These are phyloP conservation scores for Penicillium fimorum DNA, from an alignment of 495 filamentous ascomycete genomes.

Conservation along the genomic window DNA sequence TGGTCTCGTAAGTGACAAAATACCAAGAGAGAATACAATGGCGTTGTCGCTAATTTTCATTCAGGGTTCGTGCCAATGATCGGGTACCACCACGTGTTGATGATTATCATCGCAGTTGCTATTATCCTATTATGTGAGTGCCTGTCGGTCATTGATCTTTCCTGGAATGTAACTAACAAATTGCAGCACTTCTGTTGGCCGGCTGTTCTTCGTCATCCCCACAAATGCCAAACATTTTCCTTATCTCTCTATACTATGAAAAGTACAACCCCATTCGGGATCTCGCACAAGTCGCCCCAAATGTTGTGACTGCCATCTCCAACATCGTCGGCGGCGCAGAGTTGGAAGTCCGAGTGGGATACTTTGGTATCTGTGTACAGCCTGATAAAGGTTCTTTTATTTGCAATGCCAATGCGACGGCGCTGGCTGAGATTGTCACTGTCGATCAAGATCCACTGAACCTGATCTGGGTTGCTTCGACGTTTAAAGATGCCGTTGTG, in stretches of 20 bases:
- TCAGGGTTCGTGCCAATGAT: constrained; percentile 88
- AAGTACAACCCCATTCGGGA: constrained; percentile 60
- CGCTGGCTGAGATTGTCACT: constrained; percentile 59
- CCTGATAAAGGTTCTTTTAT: constrained; percentile 61
- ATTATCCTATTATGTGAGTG: constrained; percentile 93
- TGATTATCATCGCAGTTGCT: constrained; percentile 91
- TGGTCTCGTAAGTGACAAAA: constrained; percentile 33
- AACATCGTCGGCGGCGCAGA: constrained; percentile 63
- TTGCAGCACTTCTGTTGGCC: constrained; percentile 60
- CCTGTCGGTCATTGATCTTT: neutral
- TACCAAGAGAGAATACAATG: neutral
- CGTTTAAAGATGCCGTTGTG: constrained; percentile 70
- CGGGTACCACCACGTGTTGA: constrained; percentile 97
- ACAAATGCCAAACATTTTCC: constrained; percentile 65
- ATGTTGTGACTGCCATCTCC: constrained; percentile 64
- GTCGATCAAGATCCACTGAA: constrained; percentile 69
- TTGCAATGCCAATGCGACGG: constrained; percentile 66
- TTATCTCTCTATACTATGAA: constrained; percentile 69
- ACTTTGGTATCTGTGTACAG: constrained; percentile 69
- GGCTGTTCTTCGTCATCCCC: constrained; percentile 70
- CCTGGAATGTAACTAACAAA: constrained; percentile 27
- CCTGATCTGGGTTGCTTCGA: constrained; percentile 68
- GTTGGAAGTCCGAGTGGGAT: constrained; percentile 68
- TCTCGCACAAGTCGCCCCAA: constrained; percentile 79
- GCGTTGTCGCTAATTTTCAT: constrained; percentile 12